Evolutionary conservation across 2,329 filamentous ascomycete species (phyloP), one percentile per base, ranked within the genome.

Genomic region (Leptosphaerulina australis): DNA sequence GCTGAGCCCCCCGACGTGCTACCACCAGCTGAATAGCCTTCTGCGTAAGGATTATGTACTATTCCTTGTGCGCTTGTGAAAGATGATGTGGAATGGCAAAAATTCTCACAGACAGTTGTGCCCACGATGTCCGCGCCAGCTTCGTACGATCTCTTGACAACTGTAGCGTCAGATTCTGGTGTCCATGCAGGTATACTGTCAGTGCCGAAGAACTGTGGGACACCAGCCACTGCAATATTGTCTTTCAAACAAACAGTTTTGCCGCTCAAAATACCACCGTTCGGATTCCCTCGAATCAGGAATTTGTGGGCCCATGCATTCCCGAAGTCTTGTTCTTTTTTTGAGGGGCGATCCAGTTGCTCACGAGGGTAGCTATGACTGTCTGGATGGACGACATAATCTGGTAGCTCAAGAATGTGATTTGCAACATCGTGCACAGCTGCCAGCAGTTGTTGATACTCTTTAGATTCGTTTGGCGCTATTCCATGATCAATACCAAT

Each of bases 231-330:
- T 3, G 78, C 76, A 28, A 83, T 78, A 22, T 79, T 81, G 55
- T 84, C 81, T 58, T 83, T 83, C 11, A 83, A 53, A 49, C 78
- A 80, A 3, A 82, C 59, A 0, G 74, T 77, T 39, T 78, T 82
- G 0, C 50, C 77, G 20, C 33, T 54, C 3, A 66, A 22, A 3
- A 60, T 5, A 3, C 39, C 38, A 8, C 59, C 65, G 21, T 44
- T 48, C 2, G 56, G 24, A 34, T 60, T 41, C 55, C 68, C 76
- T 34, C 66, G 66, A 33, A 82, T 80, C 3, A 74, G 65, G 35
- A 80, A 80, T 29, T 72, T 77, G 57, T 81, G 78, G 1, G 79
- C 79, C 79, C 80, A 82, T 0, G 79, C 79, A 53, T 77, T 69
- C 0, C 79, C 79, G 12, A 76, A 74, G 3, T 68, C 56, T 34